Conservation (phyloP, 2,329 filamentous ascomycete genomes). For the Tolypocladium nubicola region DNA sequence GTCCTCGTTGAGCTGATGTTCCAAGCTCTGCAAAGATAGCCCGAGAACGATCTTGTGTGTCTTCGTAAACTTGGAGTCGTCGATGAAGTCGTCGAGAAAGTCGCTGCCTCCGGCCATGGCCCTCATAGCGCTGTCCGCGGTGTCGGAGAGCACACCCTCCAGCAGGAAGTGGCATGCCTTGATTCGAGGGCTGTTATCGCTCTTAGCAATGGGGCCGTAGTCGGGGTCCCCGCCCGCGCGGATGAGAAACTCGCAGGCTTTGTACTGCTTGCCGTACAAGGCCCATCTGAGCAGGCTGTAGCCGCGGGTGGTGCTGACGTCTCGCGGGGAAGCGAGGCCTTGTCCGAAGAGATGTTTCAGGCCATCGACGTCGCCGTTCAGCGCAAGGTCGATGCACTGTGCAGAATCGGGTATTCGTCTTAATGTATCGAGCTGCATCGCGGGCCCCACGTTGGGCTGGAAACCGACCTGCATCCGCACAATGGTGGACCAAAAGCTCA, state of each 20-base stretch:
- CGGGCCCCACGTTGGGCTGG: slow-evolving; percentile 10
- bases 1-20: no score
- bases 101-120: slow-evolving; percentile 10
- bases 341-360: slow-evolving; percentile 16
- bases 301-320: slow-evolving; percentile 18
- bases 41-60: slow-evolving; percentile 9
- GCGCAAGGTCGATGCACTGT: no score
- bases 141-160: no score
- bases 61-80: slow-evolving; percentile 8
- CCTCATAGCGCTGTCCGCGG: not conserved
- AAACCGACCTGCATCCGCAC: slow-evolving; percentile 13
- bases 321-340: slow-evolving; percentile 19
- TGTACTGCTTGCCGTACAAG: slow-evolving; percentile 20
- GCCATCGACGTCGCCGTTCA: slow-evolving; percentile 3
- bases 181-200: no score
- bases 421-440: slow-evolving; percentile 14
- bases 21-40: no score
- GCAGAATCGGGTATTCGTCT: no score
- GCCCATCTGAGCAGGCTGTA: slow-evolving; percentile 22
- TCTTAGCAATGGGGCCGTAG: slow-evolving; percentile 5
- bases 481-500: slow-evolving; percentile 17
- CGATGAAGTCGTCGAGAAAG: slow-evolving; percentile 9
- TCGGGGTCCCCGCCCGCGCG: slow-evolving; percentile 18
- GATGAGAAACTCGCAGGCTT: slow-evolving; percentile 16
- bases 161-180: no score